Evolutionary conservation across 768 basidiomycete genomes (phyloP).

Genomic region (Suillus variegatus): DNA sequence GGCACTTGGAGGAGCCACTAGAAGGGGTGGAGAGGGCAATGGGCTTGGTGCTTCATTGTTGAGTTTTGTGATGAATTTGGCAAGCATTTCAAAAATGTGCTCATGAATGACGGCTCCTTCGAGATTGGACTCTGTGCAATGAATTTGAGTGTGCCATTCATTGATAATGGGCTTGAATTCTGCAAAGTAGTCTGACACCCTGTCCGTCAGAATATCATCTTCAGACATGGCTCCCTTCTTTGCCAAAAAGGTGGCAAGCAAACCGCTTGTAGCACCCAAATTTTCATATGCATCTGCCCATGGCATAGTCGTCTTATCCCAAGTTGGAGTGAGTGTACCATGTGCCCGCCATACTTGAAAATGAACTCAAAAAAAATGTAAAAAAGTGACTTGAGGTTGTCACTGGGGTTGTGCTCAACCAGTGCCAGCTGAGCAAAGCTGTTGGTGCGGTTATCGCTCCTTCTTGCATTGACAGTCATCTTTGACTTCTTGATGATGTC

Average conservation of each 20-base stretch:
- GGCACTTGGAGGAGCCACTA: no score
- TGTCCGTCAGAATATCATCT: neutral
- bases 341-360: neutral
- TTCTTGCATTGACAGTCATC: neutral
- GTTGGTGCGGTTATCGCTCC: neutral
- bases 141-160: neutral
- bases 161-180: neutral
- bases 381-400: neutral
- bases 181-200: neutral
- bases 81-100: neutral
- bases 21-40: no score
- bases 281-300: no score
- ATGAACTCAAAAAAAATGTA: neutral
- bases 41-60: neutral
- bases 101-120: neutral
- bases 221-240: neutral
- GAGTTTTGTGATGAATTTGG: neutral
- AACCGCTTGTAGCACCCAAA: no score
- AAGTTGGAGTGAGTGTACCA: neutral
- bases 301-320: no score
- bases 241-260: neutral
- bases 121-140: fast-evolving
- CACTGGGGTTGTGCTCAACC: neutral
- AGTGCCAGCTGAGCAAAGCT: neutral
- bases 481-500: neutral